Evolutionary conservation across 306 rosid species (phyloP).

Genomic region (Canavalia ensiformis): DNA sequence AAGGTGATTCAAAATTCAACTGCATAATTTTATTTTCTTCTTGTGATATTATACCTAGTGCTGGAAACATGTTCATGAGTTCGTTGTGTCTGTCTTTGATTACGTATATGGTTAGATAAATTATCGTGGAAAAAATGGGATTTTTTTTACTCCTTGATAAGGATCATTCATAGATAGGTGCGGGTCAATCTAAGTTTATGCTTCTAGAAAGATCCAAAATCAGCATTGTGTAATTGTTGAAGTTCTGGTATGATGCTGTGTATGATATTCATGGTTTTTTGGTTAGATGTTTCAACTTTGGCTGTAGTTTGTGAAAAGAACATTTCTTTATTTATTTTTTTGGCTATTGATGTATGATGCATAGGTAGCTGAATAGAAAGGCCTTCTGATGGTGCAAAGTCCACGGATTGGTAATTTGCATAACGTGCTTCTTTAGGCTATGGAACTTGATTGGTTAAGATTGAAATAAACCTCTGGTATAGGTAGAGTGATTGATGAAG

Average conservation of each 20-base stretch:
- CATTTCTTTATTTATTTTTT: neutral
- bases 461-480: neutral
- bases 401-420: neutral
- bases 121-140: neutral
- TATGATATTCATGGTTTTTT: neutral
- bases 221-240: neutral
- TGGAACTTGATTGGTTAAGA: constrained; percentile 26
- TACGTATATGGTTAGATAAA: neutral
- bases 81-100: neutral
- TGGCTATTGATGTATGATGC: constrained; percentile 14
- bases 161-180: neutral
- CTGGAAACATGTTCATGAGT: neutral
- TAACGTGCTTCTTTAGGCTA: neutral
- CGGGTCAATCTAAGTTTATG: too few species aligned
- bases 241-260: neutral
- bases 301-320: neutral
- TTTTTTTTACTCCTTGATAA: neutral
- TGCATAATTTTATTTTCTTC: neutral
- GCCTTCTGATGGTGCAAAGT: neutral
- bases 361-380: neutral
- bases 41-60: neutral
- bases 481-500: constrained; percentile 16
- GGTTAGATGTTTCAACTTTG: neutral
- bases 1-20: neutral
- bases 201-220: neutral